Evolutionary conservation across 2,329 filamentous ascomycete species (phyloP), one percentile per base, ranked within the genome.

Genomic region (Exophiala calicioides): DNA sequence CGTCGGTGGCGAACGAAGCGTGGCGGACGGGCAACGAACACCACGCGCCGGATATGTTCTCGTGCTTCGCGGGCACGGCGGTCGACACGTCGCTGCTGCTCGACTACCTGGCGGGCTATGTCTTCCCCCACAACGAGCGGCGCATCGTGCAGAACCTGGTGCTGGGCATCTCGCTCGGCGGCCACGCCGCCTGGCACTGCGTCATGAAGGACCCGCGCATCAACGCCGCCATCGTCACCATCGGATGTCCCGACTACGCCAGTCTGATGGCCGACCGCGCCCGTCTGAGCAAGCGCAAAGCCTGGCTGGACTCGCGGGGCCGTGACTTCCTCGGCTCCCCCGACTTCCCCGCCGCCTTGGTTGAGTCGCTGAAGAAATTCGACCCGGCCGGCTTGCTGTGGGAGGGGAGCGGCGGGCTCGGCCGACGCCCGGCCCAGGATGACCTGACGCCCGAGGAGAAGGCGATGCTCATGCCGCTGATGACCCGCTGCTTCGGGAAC

Each of bases 1-100:
- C 84, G 58, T 70, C 78, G 5, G 58, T 76, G 13, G 82, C 85
- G 19, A 97, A 96, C 65, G 75, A 84, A 58, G 77, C 85, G 3
- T 97, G 90, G 91, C 78, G 80, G 32, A 69, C 80, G 27, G 90
- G 89, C 21, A 95, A 96, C 63, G 72, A 77, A 5, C 79, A 76
- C 5, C 93, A 97, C 70, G 91, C 90, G 0, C 82, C 88, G 63
- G 93, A 98, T 66, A 95, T 98, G 90, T 90, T 93, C 64, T 82
- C 80, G 41, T 53, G 40, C 37, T 56, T 56, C 31, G 74, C 79
- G 56, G 81, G 81, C 41, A 91, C 87, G 0, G 85, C 86, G 10
- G 68, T 73, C n/a, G 91, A 97, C 65, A 83, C 85, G 24, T 80
- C 78, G 12, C 74, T 84, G 7, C 70, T 97, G 52, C 84, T 97